These are phyloP conservation scores for Boletus reticulatus DNA, from an alignment of 768 basidiomycete species.

Conservation along the genomic window DNA sequence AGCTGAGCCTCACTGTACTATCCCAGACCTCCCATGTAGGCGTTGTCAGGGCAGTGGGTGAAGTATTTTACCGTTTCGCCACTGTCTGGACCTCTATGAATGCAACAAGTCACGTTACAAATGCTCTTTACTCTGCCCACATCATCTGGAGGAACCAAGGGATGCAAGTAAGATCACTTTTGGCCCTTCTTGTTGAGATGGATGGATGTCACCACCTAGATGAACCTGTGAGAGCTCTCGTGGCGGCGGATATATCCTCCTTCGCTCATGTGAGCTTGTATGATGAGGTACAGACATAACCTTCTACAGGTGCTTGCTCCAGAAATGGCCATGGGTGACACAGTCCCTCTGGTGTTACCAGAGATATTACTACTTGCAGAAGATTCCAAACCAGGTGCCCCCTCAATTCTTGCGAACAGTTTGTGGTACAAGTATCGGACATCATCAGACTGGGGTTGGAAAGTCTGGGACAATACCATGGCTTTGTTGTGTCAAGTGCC, in stretches of 20 bases:
- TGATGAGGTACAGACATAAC: not conserved
- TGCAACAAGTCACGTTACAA: constrained; percentile 50
- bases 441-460: constrained; percentile 73
- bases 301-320: constrained; percentile 40
- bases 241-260: constrained; percentile 55
- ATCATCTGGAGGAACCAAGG: constrained; percentile 63
- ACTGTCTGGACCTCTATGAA: constrained; percentile 81
- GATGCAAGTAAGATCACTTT: constrained; percentile 61
- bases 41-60: constrained; percentile 60
- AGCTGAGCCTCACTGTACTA: constrained; percentile 57
- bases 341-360: constrained; percentile 42
- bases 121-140: constrained; percentile 60
- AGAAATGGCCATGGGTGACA: constrained; percentile 30
- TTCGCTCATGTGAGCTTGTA: constrained; percentile 55
- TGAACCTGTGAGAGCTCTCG: constrained; percentile 52
- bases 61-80: constrained; percentile 67
- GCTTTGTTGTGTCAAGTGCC: constrained; percentile 71
- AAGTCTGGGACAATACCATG: constrained; percentile 81
- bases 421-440: constrained; percentile 84
- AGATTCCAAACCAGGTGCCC: constrained; percentile 56
- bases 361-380: constrained; percentile 68
- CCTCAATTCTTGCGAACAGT: constrained; percentile 68
- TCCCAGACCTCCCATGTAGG: constrained; percentile 51
- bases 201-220: constrained; percentile 60
- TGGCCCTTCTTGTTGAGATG: constrained; percentile 57